Percentiles rank a stretch among this genome's conserved stretches.
Evolutionary conservation across 768 basidiomycete genomes (phyloP).

Genomic region (Leccinum longicurvipes): DNA sequence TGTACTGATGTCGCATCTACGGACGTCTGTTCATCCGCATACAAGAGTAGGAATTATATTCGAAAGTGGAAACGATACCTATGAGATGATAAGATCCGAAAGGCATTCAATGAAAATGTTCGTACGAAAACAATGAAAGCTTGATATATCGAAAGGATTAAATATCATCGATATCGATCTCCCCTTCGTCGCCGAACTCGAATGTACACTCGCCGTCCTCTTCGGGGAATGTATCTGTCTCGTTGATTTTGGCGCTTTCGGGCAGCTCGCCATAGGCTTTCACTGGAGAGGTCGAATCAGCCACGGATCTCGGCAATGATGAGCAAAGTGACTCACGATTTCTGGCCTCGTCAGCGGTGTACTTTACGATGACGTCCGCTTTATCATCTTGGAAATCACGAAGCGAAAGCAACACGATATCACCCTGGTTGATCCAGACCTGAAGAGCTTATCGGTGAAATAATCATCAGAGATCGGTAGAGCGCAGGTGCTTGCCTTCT

Average conservation of each 20-base stretch:
- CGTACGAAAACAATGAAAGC: constrained; percentile 15
- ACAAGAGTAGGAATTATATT: constrained; percentile 9
- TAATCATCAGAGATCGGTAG: background rate
- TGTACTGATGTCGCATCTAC: constrained; percentile 26
- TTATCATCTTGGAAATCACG: constrained; percentile 99
- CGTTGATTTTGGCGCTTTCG: constrained; percentile 94
- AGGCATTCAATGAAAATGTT: background rate
- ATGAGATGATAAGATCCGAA: constrained; percentile 1
- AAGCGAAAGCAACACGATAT: constrained; percentile 90
- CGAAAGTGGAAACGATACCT: constrained; percentile 12
- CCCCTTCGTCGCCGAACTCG: constrained; percentile 87
- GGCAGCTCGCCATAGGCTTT: constrained; percentile 99
- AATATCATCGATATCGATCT: constrained; percentile 89
- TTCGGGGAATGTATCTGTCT: constrained; percentile 90
- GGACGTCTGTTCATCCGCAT: constrained; percentile 13
- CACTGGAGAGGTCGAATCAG: constrained; percentile 42
- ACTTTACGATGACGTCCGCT: constrained; percentile 99
- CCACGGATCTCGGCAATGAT: constrained; percentile 1
- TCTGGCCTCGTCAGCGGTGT: constrained; percentile 92
- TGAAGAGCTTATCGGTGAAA: constrained; percentile 29
- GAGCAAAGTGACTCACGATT: constrained; percentile 49
- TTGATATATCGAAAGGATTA: constrained; percentile 35
- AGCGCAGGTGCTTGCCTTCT: constrained; percentile 66
- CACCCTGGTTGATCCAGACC: constrained; percentile 99
- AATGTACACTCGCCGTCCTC: constrained; percentile 88